phyloP scores from a whole-genome alignment of 2,329 filamentous ascomycete species.

The Falciphora oryzae region DNA sequence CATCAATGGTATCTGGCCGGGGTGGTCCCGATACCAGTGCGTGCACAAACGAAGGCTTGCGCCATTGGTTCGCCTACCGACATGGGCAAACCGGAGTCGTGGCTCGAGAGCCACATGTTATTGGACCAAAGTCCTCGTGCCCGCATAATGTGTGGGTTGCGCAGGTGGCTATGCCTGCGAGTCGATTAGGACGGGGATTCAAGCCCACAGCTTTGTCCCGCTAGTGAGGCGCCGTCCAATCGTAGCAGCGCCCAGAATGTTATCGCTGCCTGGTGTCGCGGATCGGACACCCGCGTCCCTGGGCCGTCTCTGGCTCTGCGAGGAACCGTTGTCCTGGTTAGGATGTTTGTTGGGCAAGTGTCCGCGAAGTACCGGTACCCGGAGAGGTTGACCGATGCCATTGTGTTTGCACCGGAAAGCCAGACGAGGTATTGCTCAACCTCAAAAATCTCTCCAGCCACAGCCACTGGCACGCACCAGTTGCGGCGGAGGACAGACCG shows the following conservation, averaged over 20 bases:
- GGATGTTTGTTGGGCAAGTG: background rate
- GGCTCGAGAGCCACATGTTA: background rate
- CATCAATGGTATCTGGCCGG: background rate
- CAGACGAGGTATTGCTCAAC: too few relatives aligned
- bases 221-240: background rate
- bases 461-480: background rate
- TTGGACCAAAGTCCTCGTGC: background rate
- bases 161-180: background rate
- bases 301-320: too few relatives aligned
- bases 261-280: background rate
- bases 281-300: background rate
- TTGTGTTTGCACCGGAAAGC: background rate
- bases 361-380: background rate
- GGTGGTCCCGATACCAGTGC: background rate
- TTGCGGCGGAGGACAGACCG: background rate
- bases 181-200: background rate
- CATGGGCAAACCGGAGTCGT: background rate
- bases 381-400: background rate
- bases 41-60: background rate
- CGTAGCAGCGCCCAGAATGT: background rate
- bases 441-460: too few relatives aligned
- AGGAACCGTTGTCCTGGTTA: background rate
- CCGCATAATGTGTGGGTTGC: background rate
- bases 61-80: background rate
- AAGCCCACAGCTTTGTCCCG: background rate